Evolutionary conservation across 305 asterid species (phyloP).

Genomic region (Fraxinus floribunda): DNA sequence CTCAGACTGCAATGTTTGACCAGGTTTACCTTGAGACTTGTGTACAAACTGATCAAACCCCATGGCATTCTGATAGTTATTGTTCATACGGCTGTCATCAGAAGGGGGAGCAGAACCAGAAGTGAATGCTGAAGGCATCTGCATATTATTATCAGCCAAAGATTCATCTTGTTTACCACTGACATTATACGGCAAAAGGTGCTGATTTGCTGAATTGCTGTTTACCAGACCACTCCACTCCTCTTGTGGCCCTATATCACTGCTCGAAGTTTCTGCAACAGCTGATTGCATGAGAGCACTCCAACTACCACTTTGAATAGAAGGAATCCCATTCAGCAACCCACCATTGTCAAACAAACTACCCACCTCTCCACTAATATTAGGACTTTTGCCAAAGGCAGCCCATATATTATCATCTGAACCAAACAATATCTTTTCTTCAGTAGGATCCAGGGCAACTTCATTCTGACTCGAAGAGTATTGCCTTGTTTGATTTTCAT

Average conservation of each 20-base stretch:
- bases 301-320: slow-evolving; percentile 84
- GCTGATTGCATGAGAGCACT: slow-evolving; percentile 96
- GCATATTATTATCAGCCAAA: slow-evolving; percentile 34
- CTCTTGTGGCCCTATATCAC: slow-evolving; percentile 57
- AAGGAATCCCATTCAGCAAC: slow-evolving; percentile 44
- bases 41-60: slow-evolving; percentile 43
- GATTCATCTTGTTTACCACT: slow-evolving; percentile 40
- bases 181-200: slow-evolving; percentile 30
- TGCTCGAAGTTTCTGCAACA: slow-evolving; percentile 73
- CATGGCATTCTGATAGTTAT: slow-evolving; percentile 31
- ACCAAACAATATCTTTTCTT: slow-evolving; percentile 86
- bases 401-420: slow-evolving; percentile 85
- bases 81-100: slow-evolving; percentile 32
- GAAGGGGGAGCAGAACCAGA: slow-evolving; percentile 39
- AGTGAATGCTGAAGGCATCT: slow-evolving; percentile 35
- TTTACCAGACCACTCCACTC: slow-evolving; percentile 69
- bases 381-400: slow-evolving; percentile 62
- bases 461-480: slow-evolving; percentile 47
- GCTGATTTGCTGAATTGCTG: slow-evolving; percentile 45
- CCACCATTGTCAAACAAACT: slow-evolving; percentile 51
- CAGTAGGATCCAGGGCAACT: slow-evolving; percentile 77
- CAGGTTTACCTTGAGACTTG: slow-evolving; percentile 42
- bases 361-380: slow-evolving; percentile 51
- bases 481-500: slow-evolving; percentile 35
- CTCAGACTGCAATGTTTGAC: slow-evolving; percentile 38